phyloP scores from a whole-genome alignment of 306 rosid genomes.

The Boehmeria nivea region DNA sequence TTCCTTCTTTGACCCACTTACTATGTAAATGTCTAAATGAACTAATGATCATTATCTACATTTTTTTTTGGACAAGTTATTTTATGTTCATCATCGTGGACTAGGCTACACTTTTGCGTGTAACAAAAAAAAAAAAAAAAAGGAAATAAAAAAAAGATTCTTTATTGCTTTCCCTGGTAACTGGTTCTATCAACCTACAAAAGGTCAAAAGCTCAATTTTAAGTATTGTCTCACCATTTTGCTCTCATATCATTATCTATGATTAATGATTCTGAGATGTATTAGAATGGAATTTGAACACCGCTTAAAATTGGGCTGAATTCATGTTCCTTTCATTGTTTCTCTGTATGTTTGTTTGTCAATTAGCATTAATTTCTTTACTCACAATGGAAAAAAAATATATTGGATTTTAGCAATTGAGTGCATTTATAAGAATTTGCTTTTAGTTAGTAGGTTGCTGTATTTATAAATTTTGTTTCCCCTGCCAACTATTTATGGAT shows the following conservation, averaged over 20 bases:
- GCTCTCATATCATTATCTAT: background rate
- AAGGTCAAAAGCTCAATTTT: background rate
- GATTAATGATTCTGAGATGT: background rate
- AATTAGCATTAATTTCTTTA: too few species aligned
- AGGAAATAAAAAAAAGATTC: too few species aligned
- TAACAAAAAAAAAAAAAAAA: too few species aligned
- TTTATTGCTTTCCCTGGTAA: too few species aligned
- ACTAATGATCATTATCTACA: too few species aligned
- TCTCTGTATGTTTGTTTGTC: too few species aligned
- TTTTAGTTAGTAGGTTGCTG: constrained; percentile 6
- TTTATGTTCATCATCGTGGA: too few species aligned
- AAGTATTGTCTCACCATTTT: background rate
- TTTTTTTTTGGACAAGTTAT: too few species aligned
- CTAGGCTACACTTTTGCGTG: too few species aligned
- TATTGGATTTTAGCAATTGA: constrained; percentile 7
- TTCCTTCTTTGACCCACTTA: too few species aligned
- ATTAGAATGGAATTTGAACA: background rate
- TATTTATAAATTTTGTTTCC: background rate
- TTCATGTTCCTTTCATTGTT: too few species aligned
- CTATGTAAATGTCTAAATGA: too few species aligned
- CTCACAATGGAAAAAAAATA: background rate
- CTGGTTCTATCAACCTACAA: background rate
- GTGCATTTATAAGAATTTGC: constrained; percentile 17
- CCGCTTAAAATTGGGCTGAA: background rate
- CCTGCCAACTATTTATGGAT: background rate